phyloP scores from a whole-genome alignment of 2,329 filamentous ascomycete species.

The Fusarium succisae region DNA sequence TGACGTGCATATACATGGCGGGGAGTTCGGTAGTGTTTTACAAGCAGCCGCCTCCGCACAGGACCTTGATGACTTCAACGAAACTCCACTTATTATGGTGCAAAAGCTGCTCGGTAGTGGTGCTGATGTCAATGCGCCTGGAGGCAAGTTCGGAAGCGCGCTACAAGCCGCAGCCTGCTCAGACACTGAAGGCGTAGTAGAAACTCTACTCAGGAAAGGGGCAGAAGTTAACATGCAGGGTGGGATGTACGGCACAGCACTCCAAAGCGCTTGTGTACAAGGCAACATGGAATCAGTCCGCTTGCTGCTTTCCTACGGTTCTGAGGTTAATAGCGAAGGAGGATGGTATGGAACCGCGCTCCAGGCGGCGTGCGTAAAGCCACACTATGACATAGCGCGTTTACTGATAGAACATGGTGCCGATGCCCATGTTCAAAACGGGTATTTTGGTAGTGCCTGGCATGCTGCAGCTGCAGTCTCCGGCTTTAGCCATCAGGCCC shows the following conservation, averaged over 20 bases:
- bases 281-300: accelerated
- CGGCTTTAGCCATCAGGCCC: accelerated
- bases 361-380: not conserved
- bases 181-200: accelerated
- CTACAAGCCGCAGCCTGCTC: not conserved
- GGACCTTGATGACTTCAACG: accelerated
- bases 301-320: not conserved
- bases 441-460: not conserved
- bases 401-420: not conserved
- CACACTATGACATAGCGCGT: accelerated
- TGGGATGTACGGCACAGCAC: not conserved
- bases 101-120: not conserved
- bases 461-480: not conserved
- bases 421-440: accelerated
- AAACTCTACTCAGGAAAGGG: accelerated
- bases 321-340: accelerated
- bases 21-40: accelerated
- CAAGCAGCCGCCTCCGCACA: not conserved
- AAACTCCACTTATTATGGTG: accelerated
- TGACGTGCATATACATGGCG: not conserved
- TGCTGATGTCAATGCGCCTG: not conserved
- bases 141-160: not conserved
- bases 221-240: accelerated
- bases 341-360: not conserved
- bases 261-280: accelerated